phyloP scores from a whole-genome alignment of 148 eudicot genomes.

The Cornus suecica region DNA sequence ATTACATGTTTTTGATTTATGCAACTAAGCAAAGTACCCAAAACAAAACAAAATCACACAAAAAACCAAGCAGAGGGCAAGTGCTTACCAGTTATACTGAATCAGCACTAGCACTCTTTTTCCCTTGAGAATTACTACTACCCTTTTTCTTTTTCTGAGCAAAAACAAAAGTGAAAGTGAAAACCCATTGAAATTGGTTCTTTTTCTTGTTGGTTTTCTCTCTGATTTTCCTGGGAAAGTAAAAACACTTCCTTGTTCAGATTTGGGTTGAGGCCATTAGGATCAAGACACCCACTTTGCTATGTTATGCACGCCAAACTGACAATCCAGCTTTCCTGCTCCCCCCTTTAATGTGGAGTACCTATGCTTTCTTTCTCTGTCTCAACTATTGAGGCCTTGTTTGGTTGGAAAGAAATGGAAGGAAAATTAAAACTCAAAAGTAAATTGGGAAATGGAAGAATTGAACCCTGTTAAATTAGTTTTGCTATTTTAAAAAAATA shows the following conservation, averaged over 20 bases:
- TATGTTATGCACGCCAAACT: slow-evolving; percentile 39
- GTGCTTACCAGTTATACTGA: slow-evolving; percentile 28
- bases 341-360: slow-evolving; percentile 20
- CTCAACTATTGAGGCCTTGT: too few relatives aligned
- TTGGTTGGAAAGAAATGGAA: too few relatives aligned
- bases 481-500: too few relatives aligned
- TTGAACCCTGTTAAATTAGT: too few relatives aligned
- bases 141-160: slow-evolving; percentile 9
- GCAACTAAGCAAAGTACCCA: slow-evolving; percentile 3
- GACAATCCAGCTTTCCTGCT: slow-evolving; percentile 36
- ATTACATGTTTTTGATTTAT: slow-evolving; percentile 17
- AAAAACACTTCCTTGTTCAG: neutral
- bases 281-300: slow-evolving; percentile 21
- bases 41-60: neutral
- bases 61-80: slow-evolving; percentile 10
- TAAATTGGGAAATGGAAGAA: too few relatives aligned
- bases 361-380: neutral
- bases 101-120: slow-evolving; percentile 14
- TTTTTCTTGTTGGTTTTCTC: neutral
- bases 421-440: too few relatives aligned
- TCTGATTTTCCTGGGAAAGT: slow-evolving; percentile 13
- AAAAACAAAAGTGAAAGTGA: slow-evolving; percentile 21
- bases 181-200: slow-evolving; percentile 13
- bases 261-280: slow-evolving; percentile 17
- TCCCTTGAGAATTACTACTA: slow-evolving; percentile 2